phyloP scores from a whole-genome alignment of 2,329 filamentous ascomycete species.

The Botrytis squamosa region DNA sequence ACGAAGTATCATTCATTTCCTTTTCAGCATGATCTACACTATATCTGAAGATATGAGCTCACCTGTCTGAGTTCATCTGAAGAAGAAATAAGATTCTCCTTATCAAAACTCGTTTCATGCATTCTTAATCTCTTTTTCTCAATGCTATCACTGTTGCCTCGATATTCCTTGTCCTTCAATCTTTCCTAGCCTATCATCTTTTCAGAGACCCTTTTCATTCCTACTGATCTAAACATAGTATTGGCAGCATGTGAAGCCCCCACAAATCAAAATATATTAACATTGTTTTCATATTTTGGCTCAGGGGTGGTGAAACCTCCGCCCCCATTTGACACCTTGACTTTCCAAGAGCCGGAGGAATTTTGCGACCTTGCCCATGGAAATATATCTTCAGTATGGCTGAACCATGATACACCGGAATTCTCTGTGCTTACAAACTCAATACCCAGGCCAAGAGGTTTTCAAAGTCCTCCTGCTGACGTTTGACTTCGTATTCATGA shows the following conservation, averaged over 20 bases:
- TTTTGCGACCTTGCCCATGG: not conserved
- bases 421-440: not conserved
- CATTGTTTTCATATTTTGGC: not conserved
- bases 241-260: not conserved
- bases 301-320: slow-evolving; percentile 15
- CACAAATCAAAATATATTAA: slow-evolving; percentile 5
- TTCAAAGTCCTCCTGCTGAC: not conserved
- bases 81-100: slow-evolving; percentile 15
- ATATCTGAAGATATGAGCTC: slow-evolving; percentile 19
- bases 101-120: slow-evolving; percentile 15
- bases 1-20: slow-evolving; percentile 16
- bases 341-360: slow-evolving; percentile 2
- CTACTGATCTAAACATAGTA: slow-evolving; percentile 15
- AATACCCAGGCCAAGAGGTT: not conserved
- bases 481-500: slow-evolving; percentile 2
- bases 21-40: slow-evolving; percentile 18
- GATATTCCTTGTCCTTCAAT: not conserved
- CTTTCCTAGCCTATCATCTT: not conserved
- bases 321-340: not conserved
- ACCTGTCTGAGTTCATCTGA: slow-evolving; percentile 5
- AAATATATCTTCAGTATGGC: not conserved
- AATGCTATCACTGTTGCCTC: slow-evolving; percentile 5
- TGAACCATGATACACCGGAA: not conserved
- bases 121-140: slow-evolving; percentile 18
- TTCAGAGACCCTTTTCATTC: not conserved